Evolutionary conservation across 2,329 filamentous ascomycete genomes (phyloP).

Genomic region (Trichophyton rubrum): DNA sequence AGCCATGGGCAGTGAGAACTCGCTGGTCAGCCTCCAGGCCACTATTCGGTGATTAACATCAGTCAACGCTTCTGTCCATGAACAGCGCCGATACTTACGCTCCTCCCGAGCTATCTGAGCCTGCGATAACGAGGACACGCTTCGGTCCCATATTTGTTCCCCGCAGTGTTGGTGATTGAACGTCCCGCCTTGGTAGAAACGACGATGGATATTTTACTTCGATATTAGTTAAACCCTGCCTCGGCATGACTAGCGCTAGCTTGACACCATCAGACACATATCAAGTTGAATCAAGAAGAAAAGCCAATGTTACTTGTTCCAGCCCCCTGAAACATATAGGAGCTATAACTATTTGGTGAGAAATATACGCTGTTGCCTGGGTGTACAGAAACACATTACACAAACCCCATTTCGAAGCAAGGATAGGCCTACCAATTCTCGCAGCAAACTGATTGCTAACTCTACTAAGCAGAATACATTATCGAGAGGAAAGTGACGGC

Average conservation of each 20-base stretch:
- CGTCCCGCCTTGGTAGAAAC: too few species aligned
- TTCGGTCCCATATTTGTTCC: slow-evolving; percentile 24
- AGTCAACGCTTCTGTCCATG: neutral
- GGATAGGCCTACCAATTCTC: too few species aligned
- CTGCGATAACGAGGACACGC: slow-evolving; percentile 68
- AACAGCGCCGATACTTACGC: slow-evolving; percentile 47
- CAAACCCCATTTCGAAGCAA: too few species aligned
- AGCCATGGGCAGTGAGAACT: slow-evolving; percentile 79
- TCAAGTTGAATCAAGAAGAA: too few species aligned
- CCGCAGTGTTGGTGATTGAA: neutral
- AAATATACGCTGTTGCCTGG: neutral
- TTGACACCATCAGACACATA: neutral
- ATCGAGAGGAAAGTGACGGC: neutral
- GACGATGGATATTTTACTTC: too few species aligned
- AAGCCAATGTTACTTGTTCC: too few species aligned
- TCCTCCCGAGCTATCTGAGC: slow-evolving; percentile 82
- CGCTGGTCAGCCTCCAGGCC: slow-evolving; percentile 95
- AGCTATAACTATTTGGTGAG: too few species aligned
- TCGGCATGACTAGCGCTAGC: neutral
- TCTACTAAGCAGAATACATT: too few species aligned
- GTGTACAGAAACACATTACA: too few species aligned
- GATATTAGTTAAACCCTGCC: neutral
- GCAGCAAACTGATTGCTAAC: too few species aligned
- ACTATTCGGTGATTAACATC: slow-evolving; percentile 35
- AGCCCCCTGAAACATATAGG: too few species aligned